A percentile compares a stretch with the other conserved stretches of the same genome.
Evolutionary conservation across 2,329 filamentous ascomycete genomes (phyloP).

Genomic region (Diplocarpon mali): DNA sequence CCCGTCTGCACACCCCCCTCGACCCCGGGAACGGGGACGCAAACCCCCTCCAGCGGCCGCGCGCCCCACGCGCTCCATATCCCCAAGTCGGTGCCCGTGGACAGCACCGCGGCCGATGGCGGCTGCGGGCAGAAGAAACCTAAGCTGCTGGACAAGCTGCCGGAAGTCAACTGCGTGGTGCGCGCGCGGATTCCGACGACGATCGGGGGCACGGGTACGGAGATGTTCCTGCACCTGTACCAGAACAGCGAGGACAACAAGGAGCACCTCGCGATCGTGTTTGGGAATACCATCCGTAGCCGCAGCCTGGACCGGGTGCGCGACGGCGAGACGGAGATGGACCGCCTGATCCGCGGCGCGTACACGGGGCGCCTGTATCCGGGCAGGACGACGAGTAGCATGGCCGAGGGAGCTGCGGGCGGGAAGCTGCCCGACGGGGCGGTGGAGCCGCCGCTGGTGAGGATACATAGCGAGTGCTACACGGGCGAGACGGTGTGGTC

Average conservation of each 20-base stretch:
- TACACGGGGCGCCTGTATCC: conserved; percentile 84
- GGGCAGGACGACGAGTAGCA: conserved; percentile 49
- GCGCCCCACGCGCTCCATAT: conserved; percentile 8
- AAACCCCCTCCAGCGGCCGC: conserved; percentile 29
- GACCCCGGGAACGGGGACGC: conserved; percentile 52
- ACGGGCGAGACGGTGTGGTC: conserved; percentile 98
- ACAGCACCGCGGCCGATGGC: conserved; percentile 39
- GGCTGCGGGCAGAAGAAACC: conserved; percentile 55
- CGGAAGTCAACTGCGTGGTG: conserved; percentile 85
- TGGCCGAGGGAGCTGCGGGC: not conserved
- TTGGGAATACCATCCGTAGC: conserved; percentile 75
- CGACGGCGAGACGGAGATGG: conserved; percentile 72
- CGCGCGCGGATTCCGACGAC: conserved; percentile 91
- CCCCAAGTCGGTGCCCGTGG: conserved; percentile 12
- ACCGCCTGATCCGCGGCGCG: conserved; percentile 87
- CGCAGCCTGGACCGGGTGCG: conserved; percentile 58
- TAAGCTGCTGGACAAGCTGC: conserved; percentile 62
- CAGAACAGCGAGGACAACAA: conserved; percentile 88
- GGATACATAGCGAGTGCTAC: conserved; percentile 97
- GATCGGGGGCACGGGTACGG: conserved; percentile 50
- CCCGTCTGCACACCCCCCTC: conserved; percentile 69
- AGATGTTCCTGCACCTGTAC: conserved; percentile 97
- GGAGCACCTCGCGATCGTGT: conserved; percentile 94
- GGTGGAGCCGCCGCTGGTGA: conserved; percentile 53
- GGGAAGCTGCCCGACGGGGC: not conserved